Base-by-base conservation (phyloP, 2,329 filamentous ascomycete genomes). In the Epichloe elymi region DNA sequence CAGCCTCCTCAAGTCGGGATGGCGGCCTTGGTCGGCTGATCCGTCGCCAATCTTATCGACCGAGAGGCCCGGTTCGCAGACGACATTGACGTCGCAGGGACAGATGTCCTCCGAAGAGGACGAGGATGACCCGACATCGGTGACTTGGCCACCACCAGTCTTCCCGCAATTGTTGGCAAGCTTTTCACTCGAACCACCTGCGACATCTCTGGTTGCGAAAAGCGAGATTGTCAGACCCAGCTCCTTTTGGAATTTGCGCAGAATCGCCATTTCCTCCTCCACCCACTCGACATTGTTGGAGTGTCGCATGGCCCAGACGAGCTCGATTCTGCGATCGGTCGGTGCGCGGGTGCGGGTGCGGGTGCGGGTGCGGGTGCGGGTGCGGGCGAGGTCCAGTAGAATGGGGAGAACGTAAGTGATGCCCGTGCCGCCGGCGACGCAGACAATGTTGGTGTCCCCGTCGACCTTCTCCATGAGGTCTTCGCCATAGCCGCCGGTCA, bases 231-330 rank as follows among this genome's bases (percentile, higher is more conserved):
- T 68, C 47, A 85, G 66, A 4, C 69, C 63, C 47, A 70, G 66
- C 3, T 67, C 67, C 7, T 60, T 59, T 41, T 58, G 56, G 8
- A 56, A 54, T 41, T 66, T 66, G 4, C 65, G 66, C 10, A 85
- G 64, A 6, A 70, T 55, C 2, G 72, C 67, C 11, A 86, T 65
- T 60, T 86, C 83, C 5, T 67, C 59, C 26, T 66, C 64, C 10
- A 85, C 67, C 81, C 83, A 86, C 19, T 71, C 67, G 15, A 78
- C 62, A 54, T 85, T 77, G 6, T 64, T 61, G 6, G 67, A 66
- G 40, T 75, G 73, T 14, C 80, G 72, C 38, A 86, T 70, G 2
- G 77, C 75, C 83, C 83, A 86, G 51, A 85, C 67, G n/a, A 86
- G 74, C 57, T 82, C 75, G 2, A 85, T 61, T 53, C 69, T 72